Conservation (phyloP, 2,329 filamentous ascomycete species). For the Talaromyces sp. region DNA sequence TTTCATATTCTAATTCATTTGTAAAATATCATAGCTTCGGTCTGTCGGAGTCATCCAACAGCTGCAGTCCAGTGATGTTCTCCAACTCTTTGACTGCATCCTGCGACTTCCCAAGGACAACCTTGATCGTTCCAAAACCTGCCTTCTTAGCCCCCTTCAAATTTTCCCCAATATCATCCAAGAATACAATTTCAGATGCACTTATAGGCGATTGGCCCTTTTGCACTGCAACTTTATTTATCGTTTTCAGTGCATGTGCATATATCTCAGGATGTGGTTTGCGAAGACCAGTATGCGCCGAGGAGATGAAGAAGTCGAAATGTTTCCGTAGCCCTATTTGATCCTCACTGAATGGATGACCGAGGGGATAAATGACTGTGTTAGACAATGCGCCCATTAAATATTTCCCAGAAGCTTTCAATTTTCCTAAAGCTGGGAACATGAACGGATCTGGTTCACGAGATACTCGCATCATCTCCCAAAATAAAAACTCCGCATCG, state of each 20-base stretch:
- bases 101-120: conserved; percentile 69
- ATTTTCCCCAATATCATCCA: conserved; percentile 95
- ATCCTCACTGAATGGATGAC: conserved; percentile 63
- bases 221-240: conserved; percentile 60
- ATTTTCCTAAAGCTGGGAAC: conserved; percentile 70
- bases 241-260: conserved; percentile 62
- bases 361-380: conserved; percentile 78
- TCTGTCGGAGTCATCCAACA: conserved; percentile 37
- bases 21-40: conserved; percentile 30
- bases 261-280: conserved; percentile 88
- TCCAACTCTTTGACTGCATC: conserved; percentile 83
- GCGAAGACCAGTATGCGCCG: conserved; percentile 78
- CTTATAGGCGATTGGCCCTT: conserved; percentile 56
- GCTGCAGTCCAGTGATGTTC: conserved; percentile 61
- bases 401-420: conserved; percentile 62
- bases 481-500: conserved; percentile 76
- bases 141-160: conserved; percentile 70
- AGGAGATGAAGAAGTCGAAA: conserved; percentile 86
- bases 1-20: neutral
- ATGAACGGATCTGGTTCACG: conserved; percentile 76
- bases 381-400: conserved; percentile 83
- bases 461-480: conserved; percentile 80
- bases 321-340: conserved; percentile 58
- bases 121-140: conserved; percentile 82
- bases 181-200: conserved; percentile 71